Evolutionary conservation across 345 rosid genomes (phyloP), one percentile per base, ranked within the genome.

Genomic region (Clarkia xantiana): DNA sequence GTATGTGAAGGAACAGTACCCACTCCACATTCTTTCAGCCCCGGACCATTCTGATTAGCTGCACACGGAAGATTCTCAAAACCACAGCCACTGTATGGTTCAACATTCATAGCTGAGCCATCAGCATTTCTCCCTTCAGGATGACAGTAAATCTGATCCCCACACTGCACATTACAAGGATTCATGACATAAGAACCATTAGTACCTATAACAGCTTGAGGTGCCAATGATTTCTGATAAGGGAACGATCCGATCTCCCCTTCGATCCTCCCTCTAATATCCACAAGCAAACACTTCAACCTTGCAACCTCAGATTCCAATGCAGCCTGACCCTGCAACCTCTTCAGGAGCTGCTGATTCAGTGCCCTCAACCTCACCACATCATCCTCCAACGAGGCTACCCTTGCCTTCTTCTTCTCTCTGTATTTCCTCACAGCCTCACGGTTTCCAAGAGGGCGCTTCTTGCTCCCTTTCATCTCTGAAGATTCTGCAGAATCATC

Each of bases 211-310:
- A 62, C 57, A 65, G 3, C 75, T 61, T 55, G 72, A 25, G 56
- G 65, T 75, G 4, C 7, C 16, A 67, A 58, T 10, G 84, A 49
- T 61, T 84, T 91, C 74, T 87, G 96, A 62, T 91, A 87, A 16
- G 99, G 99, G 60, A 91, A 91, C 16, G 88, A 62, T 16, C 99
- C 96, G 46, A 91, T 91, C 62, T 87, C 99, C 54, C 99, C 96
- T 56, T 91, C 99, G 7, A 91, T 91, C 60, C 99, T 78, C 18
- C 99, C 98, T 49, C 95, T 73, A 13, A 91, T 74, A 54, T 91
- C 98, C 49, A 87, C 96, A 61, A 87, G 96, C 74, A 91, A 71
- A 74, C 96, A 93, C 76, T 93, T 93, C 11, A 87, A 82, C 82
- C 99, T 78, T 0, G 88, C 68, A 40, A 75, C 51, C 80, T 93